Base-by-base conservation (phyloP, 1,139 yeast species). In the Candida freyschussii region DNA sequence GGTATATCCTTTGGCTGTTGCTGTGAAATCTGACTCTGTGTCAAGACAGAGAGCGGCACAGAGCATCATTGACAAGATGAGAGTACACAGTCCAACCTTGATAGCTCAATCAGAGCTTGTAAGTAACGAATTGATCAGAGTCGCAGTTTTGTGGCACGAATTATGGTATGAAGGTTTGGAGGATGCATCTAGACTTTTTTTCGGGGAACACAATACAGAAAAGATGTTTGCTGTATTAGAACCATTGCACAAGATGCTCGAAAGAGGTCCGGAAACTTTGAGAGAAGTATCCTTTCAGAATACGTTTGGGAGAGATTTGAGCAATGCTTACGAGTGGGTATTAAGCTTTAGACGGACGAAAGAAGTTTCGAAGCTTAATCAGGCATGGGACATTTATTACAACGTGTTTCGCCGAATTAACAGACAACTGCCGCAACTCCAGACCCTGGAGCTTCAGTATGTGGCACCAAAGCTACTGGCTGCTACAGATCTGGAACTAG, bases 131-230 rank as follows among this genome's bases (percentile, higher is more conserved):
- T 72, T 93, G 40, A 89, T 93, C 44, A 67, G 98, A 45, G 95
- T 87, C 12, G 96, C 97, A 1, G 96, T 91, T 2, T 63, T 91
- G 43, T 89, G 98, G 97, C 95, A 87, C 50, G 99, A 93, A 53
- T 83, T 83, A 56, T 93, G 99, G 98, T 89, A 89, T 50, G 98
- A 89, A 60, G 97, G 95, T 2, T 65, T 93, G 24, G 99, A 93
- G 55, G 96, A 91, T 62, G 98, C 98, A 1, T 87, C 96, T 4
- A 69, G 96, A 40, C 72, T 84, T 35, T 93, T 83, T 63, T 91
- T 87, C 59, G 96, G 95, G 22, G 98, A 93, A 43, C 93, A 86
- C 50, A 86, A 91, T 53, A 83, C 93, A 8, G 96, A 87, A 37
- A 87, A 86, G 55, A 93, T 91, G 97, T 83, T 83, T 59, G 80